phyloP scores from a whole-genome alignment of 805 yeast genomes.

The Lachancea meyersii region DNA sequence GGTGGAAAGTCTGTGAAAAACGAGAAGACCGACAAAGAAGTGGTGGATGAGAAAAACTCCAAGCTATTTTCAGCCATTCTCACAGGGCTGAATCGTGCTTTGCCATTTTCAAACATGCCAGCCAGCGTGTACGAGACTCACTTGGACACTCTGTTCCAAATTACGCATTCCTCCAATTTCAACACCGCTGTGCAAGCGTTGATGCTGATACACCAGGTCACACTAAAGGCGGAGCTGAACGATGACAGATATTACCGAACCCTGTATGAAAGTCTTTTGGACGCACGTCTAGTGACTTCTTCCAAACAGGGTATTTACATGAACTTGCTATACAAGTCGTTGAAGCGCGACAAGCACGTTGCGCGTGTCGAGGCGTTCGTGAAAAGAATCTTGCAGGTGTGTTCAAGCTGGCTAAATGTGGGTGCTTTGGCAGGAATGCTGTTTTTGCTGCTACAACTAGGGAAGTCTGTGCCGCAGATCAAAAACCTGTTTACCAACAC shows the following conservation, averaged over 20 bases:
- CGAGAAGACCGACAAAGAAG: constrained; percentile 57
- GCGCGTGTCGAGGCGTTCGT: constrained; percentile 81
- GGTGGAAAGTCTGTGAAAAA: constrained; percentile 77
- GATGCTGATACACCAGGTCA: constrained; percentile 75
- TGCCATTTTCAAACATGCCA: constrained; percentile 80
- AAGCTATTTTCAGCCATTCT: constrained; percentile 83
- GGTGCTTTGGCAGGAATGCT: constrained; percentile 87
- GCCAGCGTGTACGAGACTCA: constrained; percentile 66
- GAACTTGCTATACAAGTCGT: constrained; percentile 76
- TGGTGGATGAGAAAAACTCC: constrained; percentile 71
- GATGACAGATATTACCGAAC: constrained; percentile 76
- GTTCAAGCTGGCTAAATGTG: constrained; percentile 77
- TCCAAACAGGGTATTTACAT: constrained; percentile 91
- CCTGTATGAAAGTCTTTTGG: constrained; percentile 81
- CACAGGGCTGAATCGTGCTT: constrained; percentile 93
- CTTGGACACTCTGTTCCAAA: constrained; percentile 75
- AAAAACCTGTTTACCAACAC: constrained; percentile 54
- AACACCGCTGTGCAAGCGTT: constrained; percentile 92
- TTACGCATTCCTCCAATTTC: constrained; percentile 91
- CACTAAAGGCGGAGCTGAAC: constrained; percentile 50
- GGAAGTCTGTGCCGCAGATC: constrained; percentile 57
- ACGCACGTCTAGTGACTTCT: constrained; percentile 73
- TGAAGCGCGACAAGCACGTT: constrained; percentile 60
- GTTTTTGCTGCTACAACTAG: constrained; percentile 63
- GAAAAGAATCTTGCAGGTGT: constrained; percentile 80